Evolutionary conservation across 2,329 filamentous ascomycete species (phyloP).

Genomic region (Ceratocystiopsis brevicomis): DNA sequence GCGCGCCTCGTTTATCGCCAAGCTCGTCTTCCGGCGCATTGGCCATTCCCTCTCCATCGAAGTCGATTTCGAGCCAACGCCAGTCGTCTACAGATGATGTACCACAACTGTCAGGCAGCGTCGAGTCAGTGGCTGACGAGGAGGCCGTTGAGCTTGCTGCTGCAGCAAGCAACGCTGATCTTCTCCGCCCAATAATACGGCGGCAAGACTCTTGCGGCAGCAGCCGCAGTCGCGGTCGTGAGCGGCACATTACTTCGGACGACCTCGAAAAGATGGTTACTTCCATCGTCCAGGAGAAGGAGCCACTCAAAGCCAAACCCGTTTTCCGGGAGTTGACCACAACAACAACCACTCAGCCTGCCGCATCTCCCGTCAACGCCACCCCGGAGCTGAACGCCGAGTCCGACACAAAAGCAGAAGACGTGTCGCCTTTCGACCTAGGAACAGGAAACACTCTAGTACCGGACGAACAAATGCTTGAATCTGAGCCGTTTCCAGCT

Average conservation of each 20-base stretch:
- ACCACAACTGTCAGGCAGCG: conserved; percentile 57
- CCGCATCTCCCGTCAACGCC: too few relatives aligned
- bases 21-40: conserved; percentile 1
- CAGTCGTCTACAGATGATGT: conserved; percentile 30
- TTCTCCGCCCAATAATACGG: conserved; percentile 46
- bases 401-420: too few relatives aligned
- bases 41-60: background rate
- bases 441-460: too few relatives aligned
- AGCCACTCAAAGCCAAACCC: conserved; percentile 31
- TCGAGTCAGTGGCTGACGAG: conserved; percentile 55
- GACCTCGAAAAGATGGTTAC: conserved; percentile 88
- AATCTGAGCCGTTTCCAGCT: conserved; percentile 1
- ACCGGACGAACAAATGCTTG: too few relatives aligned
- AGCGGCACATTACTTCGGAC: conserved; percentile 81
- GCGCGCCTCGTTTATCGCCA: background rate
- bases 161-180: conserved; percentile 36
- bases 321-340: too few relatives aligned
- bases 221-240: conserved; percentile 52
- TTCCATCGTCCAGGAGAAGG: conserved; percentile 78
- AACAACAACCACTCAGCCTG: too few relatives aligned
- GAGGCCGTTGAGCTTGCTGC: conserved; percentile 40
- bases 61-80: conserved; percentile 1
- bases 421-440: too few relatives aligned
- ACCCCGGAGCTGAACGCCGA: too few relatives aligned
- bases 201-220: conserved; percentile 52